Conservation (phyloP, 2,329 filamentous ascomycete genomes). For the Tolypocladium guangdongense region DNA sequence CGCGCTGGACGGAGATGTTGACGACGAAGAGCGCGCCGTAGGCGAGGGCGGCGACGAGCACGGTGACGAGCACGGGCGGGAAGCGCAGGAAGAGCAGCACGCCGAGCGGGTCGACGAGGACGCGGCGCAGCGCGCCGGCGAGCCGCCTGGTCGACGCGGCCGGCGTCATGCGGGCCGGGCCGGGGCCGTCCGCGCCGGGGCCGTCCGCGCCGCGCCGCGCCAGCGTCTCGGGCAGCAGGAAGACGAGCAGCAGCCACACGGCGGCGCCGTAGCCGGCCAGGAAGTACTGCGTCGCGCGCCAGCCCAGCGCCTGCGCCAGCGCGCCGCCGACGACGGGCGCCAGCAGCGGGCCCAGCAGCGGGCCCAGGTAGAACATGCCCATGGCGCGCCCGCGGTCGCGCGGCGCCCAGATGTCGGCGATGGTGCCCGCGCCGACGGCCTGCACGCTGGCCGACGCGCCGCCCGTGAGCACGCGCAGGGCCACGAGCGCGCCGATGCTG, state of each 20-base stretch:
- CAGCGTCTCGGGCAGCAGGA: conserved; percentile 58
- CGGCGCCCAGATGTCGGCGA: conserved; percentile 70
- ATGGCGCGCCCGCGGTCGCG: conserved; percentile 67
- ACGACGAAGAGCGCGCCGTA: conserved; percentile 67
- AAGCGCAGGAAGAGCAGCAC: conserved; percentile 64
- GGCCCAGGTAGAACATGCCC: conserved; percentile 73
- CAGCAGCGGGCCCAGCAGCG: conserved; percentile 62
- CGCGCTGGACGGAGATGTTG: conserved; percentile 66
- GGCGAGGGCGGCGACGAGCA: conserved; percentile 63
- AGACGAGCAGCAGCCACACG: conserved; percentile 43
- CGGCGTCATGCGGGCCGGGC: conserved; percentile 53
- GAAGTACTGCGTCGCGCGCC: conserved; percentile 73
- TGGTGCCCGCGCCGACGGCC: conserved; percentile 72
- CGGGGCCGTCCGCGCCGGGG: no score
- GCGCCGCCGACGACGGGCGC: conserved; percentile 68
- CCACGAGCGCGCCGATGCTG: conserved; percentile 65
- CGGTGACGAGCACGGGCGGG: conserved; percentile 61
- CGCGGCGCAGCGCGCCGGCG: conserved; percentile 42
- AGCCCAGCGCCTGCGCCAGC: conserved; percentile 57
- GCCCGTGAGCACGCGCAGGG: conserved; percentile 63
- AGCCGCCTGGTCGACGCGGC: conserved; percentile 48
- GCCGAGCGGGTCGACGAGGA: conserved; percentile 60
- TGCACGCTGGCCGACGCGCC: conserved; percentile 73
- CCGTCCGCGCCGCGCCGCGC: no score
- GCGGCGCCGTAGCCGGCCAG: conserved; percentile 57